Conservation (phyloP, 2,329 filamentous ascomycete genomes). For the Monosporascus sp. region DNA sequence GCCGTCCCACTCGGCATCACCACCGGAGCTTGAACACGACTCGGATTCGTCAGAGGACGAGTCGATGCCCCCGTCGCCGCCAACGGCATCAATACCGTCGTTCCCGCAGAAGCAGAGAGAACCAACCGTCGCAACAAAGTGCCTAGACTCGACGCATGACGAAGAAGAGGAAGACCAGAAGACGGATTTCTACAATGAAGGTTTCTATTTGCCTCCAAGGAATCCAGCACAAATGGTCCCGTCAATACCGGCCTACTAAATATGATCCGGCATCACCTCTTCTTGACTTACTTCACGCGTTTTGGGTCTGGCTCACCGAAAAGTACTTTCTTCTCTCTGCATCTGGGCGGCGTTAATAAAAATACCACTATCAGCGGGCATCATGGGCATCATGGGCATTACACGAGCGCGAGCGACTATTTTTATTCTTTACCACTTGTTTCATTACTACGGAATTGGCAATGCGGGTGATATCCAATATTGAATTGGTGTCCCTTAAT, state of each 20-base stretch:
- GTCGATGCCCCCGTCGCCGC: slow-evolving; percentile 66
- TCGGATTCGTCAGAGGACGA: slow-evolving; percentile 69
- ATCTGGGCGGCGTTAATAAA: slow-evolving; percentile 31
- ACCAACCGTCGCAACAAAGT: slow-evolving; percentile 29
- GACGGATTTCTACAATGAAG: slow-evolving; percentile 43
- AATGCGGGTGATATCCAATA: too few species aligned
- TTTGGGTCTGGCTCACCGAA: slow-evolving; percentile 16
- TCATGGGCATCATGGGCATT: slow-evolving; percentile 17
- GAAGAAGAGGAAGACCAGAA: slow-evolving; percentile 31
- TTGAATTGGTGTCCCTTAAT: background rate
- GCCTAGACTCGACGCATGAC: slow-evolving; percentile 32
- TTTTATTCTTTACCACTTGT: slow-evolving; percentile 11
- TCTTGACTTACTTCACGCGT: slow-evolving; percentile 16
- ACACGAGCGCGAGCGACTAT: slow-evolving; percentile 23
- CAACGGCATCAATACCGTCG: slow-evolving; percentile 48
- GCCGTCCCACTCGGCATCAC: slow-evolving; percentile 58
- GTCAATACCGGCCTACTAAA: slow-evolving; percentile 53
- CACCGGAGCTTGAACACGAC: slow-evolving; percentile 67
- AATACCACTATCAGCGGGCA: slow-evolving; percentile 26
- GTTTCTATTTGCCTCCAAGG: slow-evolving; percentile 49
- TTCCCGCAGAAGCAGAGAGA: slow-evolving; percentile 55
- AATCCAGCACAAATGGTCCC: slow-evolving; percentile 47
- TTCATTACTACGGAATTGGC: slow-evolving; percentile 3
- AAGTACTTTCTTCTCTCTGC: slow-evolving; percentile 26
- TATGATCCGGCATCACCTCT: slow-evolving; percentile 29